Evolutionary conservation across 768 basidiomycete genomes (phyloP).

Genomic region (Lactarius akahatsu): DNA sequence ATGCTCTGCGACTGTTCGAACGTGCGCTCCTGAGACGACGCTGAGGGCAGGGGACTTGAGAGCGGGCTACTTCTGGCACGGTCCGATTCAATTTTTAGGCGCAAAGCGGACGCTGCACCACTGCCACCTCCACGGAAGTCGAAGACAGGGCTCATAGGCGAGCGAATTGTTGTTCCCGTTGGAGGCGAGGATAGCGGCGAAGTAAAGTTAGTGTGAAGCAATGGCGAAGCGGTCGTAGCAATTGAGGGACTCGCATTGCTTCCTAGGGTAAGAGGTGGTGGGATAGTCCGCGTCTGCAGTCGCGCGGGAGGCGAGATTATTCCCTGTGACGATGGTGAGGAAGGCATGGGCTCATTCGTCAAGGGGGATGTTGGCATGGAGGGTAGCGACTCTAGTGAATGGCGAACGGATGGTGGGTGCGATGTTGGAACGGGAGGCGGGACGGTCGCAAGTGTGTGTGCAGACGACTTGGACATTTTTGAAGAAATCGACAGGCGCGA

Average conservation of each 20-base stretch:
- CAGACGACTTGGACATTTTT: conserved; percentile 41
- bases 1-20: not conserved
- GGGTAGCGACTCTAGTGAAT: conserved; percentile 17
- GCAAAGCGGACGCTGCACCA: conserved; percentile 16
- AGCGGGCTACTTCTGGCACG: conserved; percentile 4
- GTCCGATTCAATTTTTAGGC: conserved; percentile 24
- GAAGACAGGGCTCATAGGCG: conserved; percentile 29
- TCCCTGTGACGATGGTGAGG: not conserved
- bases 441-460: conserved; percentile 32
- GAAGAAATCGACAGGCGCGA: conserved; percentile 57
- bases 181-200: conserved; percentile 39
- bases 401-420: conserved; percentile 21
- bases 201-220: conserved; percentile 44
- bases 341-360: not conserved
- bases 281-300: conserved; percentile 2
- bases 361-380: conserved; percentile 1
- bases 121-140: conserved; percentile 10
- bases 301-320: not conserved
- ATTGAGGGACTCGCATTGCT: conserved; percentile 25
- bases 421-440: conserved; percentile 37
- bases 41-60: not conserved
- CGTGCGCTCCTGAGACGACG: not conserved
- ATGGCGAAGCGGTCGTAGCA: conserved; percentile 31
- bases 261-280: conserved; percentile 7
- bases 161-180: not conserved